These are phyloP conservation scores for Xylariaceae sp. DNA, from an alignment of 2,329 filamentous ascomycete genomes.

Conservation along the genomic window DNA sequence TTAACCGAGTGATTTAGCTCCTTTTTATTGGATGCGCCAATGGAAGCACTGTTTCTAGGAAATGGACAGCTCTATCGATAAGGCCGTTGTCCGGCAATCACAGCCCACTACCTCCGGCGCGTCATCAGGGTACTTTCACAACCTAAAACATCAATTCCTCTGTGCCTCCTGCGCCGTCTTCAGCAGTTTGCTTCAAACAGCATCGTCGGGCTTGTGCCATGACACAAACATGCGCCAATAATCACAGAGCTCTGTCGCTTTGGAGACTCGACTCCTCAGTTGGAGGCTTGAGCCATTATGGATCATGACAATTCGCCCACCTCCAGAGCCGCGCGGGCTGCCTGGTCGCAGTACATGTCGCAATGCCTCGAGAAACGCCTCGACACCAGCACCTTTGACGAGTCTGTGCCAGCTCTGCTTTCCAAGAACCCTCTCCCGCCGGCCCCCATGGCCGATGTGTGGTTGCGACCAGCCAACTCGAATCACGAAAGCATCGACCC, in stretches of 20 bases:
- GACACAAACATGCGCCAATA: slow-evolving; percentile 1
- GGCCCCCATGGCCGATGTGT: slow-evolving; percentile 53
- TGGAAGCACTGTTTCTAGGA: too few species aligned
- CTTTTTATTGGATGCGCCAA: too few species aligned
- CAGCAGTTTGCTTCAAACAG: too few species aligned
- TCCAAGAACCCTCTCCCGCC: slow-evolving; percentile 52
- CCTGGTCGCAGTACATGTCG: slow-evolving; percentile 51
- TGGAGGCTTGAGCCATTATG: background rate
- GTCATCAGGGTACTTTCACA: background rate
- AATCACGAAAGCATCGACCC: slow-evolving; percentile 55
- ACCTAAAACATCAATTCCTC: too few species aligned
- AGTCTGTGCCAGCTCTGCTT: slow-evolving; percentile 48
- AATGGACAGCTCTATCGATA: background rate
- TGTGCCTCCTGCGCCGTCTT: too few species aligned
- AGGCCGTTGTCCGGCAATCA: background rate
- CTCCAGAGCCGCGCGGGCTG: slow-evolving; percentile 30
- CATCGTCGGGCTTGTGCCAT: too few species aligned
- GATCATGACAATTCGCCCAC: slow-evolving; percentile 13
- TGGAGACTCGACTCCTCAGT: background rate
- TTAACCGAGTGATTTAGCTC: too few species aligned
- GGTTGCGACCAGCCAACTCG: slow-evolving; percentile 52
- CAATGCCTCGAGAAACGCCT: slow-evolving; percentile 52
- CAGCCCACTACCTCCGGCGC: background rate
- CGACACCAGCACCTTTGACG: slow-evolving; percentile 51
- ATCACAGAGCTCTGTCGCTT: background rate